Evolutionary conservation across 768 basidiomycete species (phyloP).

Genomic region (Trametes sanguinea): DNA sequence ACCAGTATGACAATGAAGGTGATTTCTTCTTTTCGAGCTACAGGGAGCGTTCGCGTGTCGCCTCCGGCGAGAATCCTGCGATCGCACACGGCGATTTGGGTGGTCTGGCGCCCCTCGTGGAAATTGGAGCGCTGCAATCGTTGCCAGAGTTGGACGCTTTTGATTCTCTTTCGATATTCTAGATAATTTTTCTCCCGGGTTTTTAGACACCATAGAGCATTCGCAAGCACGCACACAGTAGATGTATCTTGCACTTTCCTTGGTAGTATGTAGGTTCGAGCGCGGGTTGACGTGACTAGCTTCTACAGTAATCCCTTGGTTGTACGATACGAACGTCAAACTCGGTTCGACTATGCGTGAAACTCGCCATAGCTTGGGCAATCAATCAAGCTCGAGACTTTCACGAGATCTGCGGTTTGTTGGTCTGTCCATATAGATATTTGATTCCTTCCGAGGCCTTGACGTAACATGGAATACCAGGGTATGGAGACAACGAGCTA

Average conservation of each 20-base stretch:
- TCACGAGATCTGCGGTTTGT: no score
- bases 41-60: neutral
- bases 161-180: slow-evolving; percentile 7
- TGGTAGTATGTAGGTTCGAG: no score
- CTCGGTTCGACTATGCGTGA: no score
- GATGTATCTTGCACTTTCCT: neutral
- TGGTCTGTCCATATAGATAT: no score
- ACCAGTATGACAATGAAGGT: neutral
- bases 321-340: no score
- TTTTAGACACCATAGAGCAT: neutral
- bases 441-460: neutral
- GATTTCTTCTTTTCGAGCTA: neutral
- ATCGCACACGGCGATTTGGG: neutral
- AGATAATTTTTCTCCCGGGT: neutral
- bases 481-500: neutral
- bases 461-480: neutral
- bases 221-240: neutral
- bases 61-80: no score
- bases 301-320: no score
- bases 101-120: slow-evolving; percentile 7
- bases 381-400: no score
- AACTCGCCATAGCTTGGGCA: no score
- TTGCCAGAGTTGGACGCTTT: slow-evolving; percentile 12
- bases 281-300: no score
- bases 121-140: neutral